These are phyloP conservation scores for Volvox africanus DNA, from an alignment of 139 green algal genomes.

Conservation along the genomic window DNA sequence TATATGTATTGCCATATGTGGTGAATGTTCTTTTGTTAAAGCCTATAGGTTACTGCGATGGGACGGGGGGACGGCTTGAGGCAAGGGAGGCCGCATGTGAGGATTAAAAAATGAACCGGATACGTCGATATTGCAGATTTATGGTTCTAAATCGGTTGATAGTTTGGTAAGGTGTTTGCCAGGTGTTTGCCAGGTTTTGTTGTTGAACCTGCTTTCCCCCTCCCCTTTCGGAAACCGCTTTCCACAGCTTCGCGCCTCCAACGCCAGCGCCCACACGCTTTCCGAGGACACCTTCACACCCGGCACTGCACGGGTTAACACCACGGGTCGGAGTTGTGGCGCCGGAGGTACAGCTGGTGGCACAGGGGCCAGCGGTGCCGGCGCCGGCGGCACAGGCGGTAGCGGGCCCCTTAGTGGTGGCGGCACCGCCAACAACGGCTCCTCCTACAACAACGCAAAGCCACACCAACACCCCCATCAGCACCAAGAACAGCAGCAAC, in stretches of 20 bases:
- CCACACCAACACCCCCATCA: neutral
- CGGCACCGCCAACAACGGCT: constrained; percentile 25
- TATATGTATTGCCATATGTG: no score
- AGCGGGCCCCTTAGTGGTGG: neutral
- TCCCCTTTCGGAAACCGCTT: no score
- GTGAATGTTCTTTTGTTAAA: no score
- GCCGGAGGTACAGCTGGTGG: neutral
- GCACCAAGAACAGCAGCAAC: neutral
- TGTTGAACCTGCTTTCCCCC: no score
- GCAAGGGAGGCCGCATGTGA: no score
- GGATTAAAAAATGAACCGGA: no score
- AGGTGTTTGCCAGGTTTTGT: no score
- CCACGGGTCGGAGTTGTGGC: neutral
- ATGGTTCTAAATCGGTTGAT: no score
- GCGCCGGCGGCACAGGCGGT: constrained; percentile 7
- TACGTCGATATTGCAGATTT: no score
- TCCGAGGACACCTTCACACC: constrained; percentile 17
- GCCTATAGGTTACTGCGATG: no score
- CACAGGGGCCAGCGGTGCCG: neutral
- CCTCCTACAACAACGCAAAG: neutral
- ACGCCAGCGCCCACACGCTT: constrained; percentile 1
- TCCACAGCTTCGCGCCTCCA: constrained; percentile 4
- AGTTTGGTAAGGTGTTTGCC: no score
- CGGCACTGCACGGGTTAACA: neutral
- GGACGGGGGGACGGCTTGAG: no score